Evolutionary conservation across 768 basidiomycete species (phyloP).

Genomic region (Phlebiopsis gigantea): DNA sequence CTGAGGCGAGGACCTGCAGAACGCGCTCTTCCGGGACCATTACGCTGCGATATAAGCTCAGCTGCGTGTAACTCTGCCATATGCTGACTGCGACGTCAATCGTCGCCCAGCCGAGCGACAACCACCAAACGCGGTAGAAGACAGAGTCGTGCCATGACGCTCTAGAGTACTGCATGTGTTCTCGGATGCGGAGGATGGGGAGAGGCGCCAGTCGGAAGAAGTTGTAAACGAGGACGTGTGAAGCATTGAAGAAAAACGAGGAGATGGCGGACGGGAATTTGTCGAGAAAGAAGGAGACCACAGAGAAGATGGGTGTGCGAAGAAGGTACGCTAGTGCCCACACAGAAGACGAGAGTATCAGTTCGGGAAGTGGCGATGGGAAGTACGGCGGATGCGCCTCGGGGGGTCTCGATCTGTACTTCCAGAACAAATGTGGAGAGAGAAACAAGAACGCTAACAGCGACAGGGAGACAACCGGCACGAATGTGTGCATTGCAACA

Average conservation of each 20-base stretch:
- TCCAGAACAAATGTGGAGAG: conserved; percentile 46
- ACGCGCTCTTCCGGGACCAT: conserved; percentile 44
- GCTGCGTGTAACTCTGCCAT: conserved; percentile 64
- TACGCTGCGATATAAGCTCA: conserved; percentile 64
- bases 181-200: conserved; percentile 46
- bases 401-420: conserved; percentile 22
- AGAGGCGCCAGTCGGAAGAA: conserved; percentile 50
- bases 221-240: conserved; percentile 48
- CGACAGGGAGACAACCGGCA: conserved; percentile 47
- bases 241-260: conserved; percentile 32
- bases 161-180: conserved; percentile 33
- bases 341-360: conserved; percentile 54
- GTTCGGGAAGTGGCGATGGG: conserved; percentile 61
- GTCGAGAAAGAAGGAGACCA: conserved; percentile 27
- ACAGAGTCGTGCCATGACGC: conserved; percentile 52
- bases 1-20: conserved; percentile 31
- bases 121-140: conserved; percentile 65
- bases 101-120: conserved; percentile 69
- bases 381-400: conserved; percentile 43
- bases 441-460: conserved; percentile 45
- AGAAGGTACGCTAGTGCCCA: conserved; percentile 57
- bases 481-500: conserved; percentile 51
- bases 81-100: conserved; percentile 64
- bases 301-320: conserved; percentile 40
- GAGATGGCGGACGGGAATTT: conserved; percentile 25